These are phyloP conservation scores for Aureobasidium melanogenum DNA, from an alignment of 2,329 filamentous ascomycete species.

Conservation along the genomic window DNA sequence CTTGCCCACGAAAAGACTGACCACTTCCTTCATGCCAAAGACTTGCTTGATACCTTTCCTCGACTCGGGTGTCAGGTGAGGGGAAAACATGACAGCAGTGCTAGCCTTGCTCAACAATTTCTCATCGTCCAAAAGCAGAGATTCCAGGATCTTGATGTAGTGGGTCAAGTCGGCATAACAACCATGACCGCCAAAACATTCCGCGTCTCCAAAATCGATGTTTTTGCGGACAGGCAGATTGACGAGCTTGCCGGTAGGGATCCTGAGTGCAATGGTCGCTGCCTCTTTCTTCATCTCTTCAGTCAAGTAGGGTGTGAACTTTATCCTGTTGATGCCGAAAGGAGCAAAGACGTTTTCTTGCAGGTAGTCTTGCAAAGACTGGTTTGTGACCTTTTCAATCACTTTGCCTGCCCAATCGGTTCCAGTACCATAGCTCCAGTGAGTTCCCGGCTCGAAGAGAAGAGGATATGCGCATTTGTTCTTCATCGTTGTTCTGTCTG, in stretches of 20 bases:
- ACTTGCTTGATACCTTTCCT: conserved; percentile 23
- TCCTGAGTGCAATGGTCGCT: conserved; percentile 18
- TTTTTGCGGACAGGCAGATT: conserved; percentile 12
- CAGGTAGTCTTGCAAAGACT: conserved; percentile 36
- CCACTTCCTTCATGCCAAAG: conserved; percentile 22
- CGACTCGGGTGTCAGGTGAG: conserved; percentile 32
- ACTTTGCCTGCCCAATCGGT: conserved; percentile 47
- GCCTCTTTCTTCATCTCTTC: conserved; percentile 16
- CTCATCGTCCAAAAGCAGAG: conserved; percentile 42
- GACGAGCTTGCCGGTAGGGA: conserved; percentile 15
- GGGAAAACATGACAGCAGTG: conserved; percentile 38
- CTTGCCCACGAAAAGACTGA: conserved; percentile 27
- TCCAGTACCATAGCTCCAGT: conserved; percentile 43
- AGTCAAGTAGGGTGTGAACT: conserved; percentile 20
- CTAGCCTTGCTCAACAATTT: conserved; percentile 36
- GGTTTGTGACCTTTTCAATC: conserved; percentile 39
- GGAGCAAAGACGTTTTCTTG: conserved; percentile 37
- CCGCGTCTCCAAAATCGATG: conserved; percentile 21
- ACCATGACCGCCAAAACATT: conserved; percentile 28
- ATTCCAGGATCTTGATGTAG: conserved; percentile 38
- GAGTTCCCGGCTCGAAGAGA: conserved; percentile 41
- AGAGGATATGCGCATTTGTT: conserved; percentile 38
- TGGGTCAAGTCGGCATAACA: conserved; percentile 27
- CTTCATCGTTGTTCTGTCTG: conserved; percentile 18
- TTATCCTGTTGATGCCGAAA: conserved; percentile 31